A percentile compares a stretch with the other conserved stretches of the same genome.
These are phyloP conservation scores for Sambucus nigra DNA, from an alignment of 129 eudicot species.

Conservation along the genomic window DNA sequence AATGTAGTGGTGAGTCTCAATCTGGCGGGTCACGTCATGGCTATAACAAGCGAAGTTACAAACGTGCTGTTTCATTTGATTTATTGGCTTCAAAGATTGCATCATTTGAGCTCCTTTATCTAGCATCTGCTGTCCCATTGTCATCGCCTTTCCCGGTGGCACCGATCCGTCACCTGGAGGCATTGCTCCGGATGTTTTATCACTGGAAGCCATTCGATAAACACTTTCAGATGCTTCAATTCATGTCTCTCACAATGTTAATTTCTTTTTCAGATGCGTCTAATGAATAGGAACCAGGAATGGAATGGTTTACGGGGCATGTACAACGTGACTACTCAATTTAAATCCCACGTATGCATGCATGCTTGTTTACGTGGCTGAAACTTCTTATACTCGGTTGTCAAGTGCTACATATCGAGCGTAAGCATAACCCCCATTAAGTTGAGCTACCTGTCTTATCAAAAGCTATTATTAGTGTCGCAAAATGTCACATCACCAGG, in stretches of 20 bases:
- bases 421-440: too few species aligned
- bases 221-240: background rate
- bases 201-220: slow-evolving; percentile 52
- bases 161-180: slow-evolving; percentile 57
- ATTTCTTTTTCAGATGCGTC: background rate
- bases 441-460: too few species aligned
- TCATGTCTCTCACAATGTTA: too few species aligned
- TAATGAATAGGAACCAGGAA: background rate
- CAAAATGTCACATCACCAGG: too few species aligned
- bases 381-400: too few species aligned
- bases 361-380: background rate
- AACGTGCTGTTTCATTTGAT: slow-evolving; percentile 53
- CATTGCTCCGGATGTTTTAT: slow-evolving; percentile 36
- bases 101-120: slow-evolving; percentile 74
- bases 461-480: too few species aligned
- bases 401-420: too few species aligned
- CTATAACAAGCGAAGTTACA: slow-evolving; percentile 68
- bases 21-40: slow-evolving; percentile 88
- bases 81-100: slow-evolving; percentile 68
- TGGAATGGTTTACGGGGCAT: background rate
- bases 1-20: slow-evolving; percentile 65
- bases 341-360: background rate
- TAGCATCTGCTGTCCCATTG: slow-evolving; percentile 37
- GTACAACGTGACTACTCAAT: background rate
- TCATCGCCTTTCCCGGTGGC: slow-evolving; percentile 75